Conservation (phyloP, 2,329 filamentous ascomycete genomes). For the Penicillium italicum region DNA sequence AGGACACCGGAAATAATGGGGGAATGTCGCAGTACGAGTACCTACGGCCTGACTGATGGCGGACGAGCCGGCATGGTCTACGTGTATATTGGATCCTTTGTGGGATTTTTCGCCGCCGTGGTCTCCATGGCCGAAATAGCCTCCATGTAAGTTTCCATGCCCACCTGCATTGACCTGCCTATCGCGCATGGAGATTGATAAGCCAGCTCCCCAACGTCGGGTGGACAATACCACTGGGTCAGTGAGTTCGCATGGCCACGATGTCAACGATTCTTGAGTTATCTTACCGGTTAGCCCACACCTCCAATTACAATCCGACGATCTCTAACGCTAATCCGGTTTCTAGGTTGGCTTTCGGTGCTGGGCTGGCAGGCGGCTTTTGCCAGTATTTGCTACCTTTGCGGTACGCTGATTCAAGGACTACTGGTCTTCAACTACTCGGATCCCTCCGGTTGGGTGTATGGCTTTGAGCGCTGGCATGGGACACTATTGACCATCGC, state of each 20-base stretch:
- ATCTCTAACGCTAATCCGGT: neutral
- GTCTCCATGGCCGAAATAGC: constrained; percentile 41
- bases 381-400: constrained; percentile 34
- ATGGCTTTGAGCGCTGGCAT: constrained; percentile 28
- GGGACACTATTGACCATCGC: constrained; percentile 51
- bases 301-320: neutral
- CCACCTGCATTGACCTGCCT: too few species aligned
- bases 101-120: constrained; percentile 39
- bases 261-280: constrained; percentile 36
- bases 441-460: constrained; percentile 18
- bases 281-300: constrained; percentile 30
- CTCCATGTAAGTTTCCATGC: constrained; percentile 31
- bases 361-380: constrained; percentile 38
- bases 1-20: constrained; percentile 2
- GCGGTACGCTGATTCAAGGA: constrained; percentile 36
- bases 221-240: constrained; percentile 43
- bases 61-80: constrained; percentile 39
- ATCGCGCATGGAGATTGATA: constrained; percentile 1
- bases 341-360: constrained; percentile 37
- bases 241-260: constrained; percentile 37
- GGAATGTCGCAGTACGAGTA: constrained; percentile 22
- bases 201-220: constrained; percentile 36
- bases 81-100: constrained; percentile 35
- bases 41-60: constrained; percentile 30
- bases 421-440: constrained; percentile 35